Percentiles rank a stretch among this genome's conserved stretches.
These are phyloP conservation scores for Diaporthe vaccinii DNA, from an alignment of 2,329 filamentous ascomycete species.

Conservation along the genomic window DNA sequence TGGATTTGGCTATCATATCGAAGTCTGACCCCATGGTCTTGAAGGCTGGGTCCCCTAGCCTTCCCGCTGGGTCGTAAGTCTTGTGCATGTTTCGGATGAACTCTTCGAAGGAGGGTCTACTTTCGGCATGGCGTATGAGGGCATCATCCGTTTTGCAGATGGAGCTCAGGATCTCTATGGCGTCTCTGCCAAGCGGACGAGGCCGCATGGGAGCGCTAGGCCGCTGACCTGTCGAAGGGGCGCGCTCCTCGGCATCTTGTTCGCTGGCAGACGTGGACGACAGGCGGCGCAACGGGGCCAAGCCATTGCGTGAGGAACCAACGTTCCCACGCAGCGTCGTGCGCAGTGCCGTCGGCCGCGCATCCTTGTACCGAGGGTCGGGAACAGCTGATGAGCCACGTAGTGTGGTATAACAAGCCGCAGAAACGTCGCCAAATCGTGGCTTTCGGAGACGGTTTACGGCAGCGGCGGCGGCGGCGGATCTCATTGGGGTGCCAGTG, in stretches of 20 bases:
- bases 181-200: slow-evolving; percentile 10
- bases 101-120: slow-evolving; percentile 4
- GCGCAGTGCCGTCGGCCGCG: slow-evolving; percentile 72
- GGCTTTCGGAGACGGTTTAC: slow-evolving; percentile 59
- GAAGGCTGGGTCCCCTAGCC: background rate
- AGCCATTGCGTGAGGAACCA: slow-evolving; percentile 64
- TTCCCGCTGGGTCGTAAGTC: slow-evolving; percentile 18
- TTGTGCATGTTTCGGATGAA: slow-evolving; percentile 36
- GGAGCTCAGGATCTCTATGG: slow-evolving; percentile 38
- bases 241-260: slow-evolving; percentile 3
- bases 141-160: slow-evolving; percentile 42
- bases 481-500: slow-evolving; percentile 62
- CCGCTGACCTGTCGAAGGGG: background rate
- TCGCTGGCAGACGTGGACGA: slow-evolving; percentile 4
- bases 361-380: slow-evolving; percentile 72
- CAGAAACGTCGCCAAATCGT: slow-evolving; percentile 68
- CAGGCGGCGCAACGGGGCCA: slow-evolving; percentile 51
- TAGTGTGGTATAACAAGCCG: slow-evolving; percentile 76
- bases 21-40: slow-evolving; percentile 24
- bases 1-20: slow-evolving; percentile 12
- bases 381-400: slow-evolving; percentile 74
- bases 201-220: background rate
- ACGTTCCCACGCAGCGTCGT: slow-evolving; percentile 74
- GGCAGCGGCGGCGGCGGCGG: slow-evolving; percentile 63
- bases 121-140: slow-evolving; percentile 32